These are phyloP conservation scores for Lactarius akahatsu DNA, from an alignment of 768 basidiomycete genomes.

Conservation along the genomic window DNA sequence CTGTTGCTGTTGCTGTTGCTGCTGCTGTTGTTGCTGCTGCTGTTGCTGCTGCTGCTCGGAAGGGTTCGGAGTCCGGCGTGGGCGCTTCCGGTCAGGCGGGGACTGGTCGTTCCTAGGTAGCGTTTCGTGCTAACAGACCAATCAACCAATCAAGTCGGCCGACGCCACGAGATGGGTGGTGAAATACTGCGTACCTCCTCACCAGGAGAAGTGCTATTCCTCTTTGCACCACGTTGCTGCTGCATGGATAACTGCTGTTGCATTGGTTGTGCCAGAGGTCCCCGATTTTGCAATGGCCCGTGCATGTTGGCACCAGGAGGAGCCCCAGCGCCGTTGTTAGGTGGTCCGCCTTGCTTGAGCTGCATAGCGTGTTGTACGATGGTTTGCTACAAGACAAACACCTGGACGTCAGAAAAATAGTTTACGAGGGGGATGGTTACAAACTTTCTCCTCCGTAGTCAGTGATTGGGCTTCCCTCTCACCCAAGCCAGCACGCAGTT, in stretches of 20 bases:
- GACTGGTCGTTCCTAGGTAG: slow-evolving; percentile 36
- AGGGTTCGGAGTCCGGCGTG: slow-evolving; percentile 36
- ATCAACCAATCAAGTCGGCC: slow-evolving; percentile 5
- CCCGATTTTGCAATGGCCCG: slow-evolving; percentile 38
- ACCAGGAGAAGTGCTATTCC: slow-evolving; percentile 40
- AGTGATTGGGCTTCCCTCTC: slow-evolving; percentile 49
- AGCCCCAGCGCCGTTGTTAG: slow-evolving; percentile 42
- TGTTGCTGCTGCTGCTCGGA: slow-evolving; percentile 33
- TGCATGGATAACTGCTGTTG: slow-evolving; percentile 34
- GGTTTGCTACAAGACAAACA: slow-evolving; percentile 36
- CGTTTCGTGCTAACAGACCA: slow-evolving; percentile 32
- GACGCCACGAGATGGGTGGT: not conserved
- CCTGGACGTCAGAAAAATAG: not conserved
- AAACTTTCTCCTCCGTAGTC: slow-evolving; percentile 61
- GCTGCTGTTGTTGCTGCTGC: slow-evolving; percentile 34
- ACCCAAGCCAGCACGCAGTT: slow-evolving; percentile 43
- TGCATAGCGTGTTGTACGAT: slow-evolving; percentile 35
- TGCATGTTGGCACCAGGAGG: slow-evolving; percentile 41
- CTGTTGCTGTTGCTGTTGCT: slow-evolving; percentile 24
- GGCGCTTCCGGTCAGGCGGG: slow-evolving; percentile 37
- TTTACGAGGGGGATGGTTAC: slow-evolving; percentile 18
- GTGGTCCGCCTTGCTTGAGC: slow-evolving; percentile 30
- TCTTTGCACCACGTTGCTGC: slow-evolving; percentile 48
- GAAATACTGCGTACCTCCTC: slow-evolving; percentile 34
- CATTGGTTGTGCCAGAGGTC: slow-evolving; percentile 29